Evolutionary conservation across 495 filamentous ascomycete species (phyloP).

Genomic region (Penicillium antarcticum): DNA sequence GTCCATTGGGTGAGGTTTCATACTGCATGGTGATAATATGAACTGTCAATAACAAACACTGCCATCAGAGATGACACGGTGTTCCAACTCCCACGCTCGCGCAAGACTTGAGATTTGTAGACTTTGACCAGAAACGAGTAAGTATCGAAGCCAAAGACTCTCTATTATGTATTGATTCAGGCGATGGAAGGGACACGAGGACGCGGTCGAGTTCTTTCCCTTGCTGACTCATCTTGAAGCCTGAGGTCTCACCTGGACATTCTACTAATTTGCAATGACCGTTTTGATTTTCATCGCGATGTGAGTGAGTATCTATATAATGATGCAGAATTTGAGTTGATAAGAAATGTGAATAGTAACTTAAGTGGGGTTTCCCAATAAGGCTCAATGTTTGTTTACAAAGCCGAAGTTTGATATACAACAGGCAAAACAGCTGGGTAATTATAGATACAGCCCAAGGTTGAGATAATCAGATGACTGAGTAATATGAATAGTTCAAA

Average conservation of each 20-base stretch:
- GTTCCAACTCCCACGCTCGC: not conserved
- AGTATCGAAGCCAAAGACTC: not conserved
- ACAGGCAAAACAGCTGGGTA: too few species aligned
- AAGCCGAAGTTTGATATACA: too few species aligned
- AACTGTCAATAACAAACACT: constrained; percentile 8
- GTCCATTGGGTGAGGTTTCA: constrained; percentile 5
- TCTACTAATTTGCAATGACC: too few species aligned
- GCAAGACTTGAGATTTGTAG: not conserved
- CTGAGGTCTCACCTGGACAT: not conserved
- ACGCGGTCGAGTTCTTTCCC: not conserved
- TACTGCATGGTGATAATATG: constrained; percentile 22
- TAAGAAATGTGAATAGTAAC: too few species aligned
- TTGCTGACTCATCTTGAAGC: not conserved
- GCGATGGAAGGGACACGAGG: not conserved
- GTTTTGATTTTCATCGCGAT: too few species aligned
- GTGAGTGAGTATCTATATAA: too few species aligned
- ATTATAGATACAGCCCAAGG: too few species aligned
- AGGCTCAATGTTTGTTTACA: too few species aligned
- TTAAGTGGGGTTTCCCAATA: too few species aligned
- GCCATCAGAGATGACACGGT: not conserved
- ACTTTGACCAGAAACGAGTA: too few species aligned
- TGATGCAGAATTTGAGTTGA: too few species aligned
- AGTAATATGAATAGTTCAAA: not conserved
- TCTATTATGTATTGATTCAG: not conserved
- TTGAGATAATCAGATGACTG: not conserved